These are phyloP conservation scores for Moesziomyces sp. DNA, from an alignment of 1,284 basidiomycete species.

Conservation along the genomic window DNA sequence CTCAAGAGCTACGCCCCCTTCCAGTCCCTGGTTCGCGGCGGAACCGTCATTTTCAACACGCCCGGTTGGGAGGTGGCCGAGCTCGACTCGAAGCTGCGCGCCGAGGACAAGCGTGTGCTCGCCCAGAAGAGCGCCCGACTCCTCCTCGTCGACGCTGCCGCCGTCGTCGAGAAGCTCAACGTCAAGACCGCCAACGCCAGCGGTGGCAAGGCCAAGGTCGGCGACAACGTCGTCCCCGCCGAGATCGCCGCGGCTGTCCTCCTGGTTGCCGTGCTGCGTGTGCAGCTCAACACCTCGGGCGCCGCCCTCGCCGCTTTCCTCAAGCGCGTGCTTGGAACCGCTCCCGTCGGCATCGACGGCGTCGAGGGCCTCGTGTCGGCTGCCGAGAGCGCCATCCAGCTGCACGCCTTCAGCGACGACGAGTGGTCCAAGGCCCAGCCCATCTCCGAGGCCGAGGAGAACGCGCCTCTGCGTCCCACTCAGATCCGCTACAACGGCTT, in stretches of 20 bases:
- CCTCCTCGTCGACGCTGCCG: conserved; percentile 56
- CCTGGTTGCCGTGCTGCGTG: conserved; percentile 51
- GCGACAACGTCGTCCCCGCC: conserved; percentile 46
- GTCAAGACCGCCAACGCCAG: conserved; percentile 49
- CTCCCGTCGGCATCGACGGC: conserved; percentile 58
- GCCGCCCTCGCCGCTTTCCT: conserved; percentile 47
- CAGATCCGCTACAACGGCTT: conserved; percentile 63
- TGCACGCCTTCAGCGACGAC: conserved; percentile 46
- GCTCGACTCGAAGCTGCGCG: conserved; percentile 58
- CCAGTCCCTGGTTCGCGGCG: conserved; percentile 56
- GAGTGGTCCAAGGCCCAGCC: conserved; percentile 57
- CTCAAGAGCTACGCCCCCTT: conserved; percentile 61
- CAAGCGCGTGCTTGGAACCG: conserved; percentile 55
- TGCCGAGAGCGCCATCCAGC: conserved; percentile 47
- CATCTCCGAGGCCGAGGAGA: conserved; percentile 53
- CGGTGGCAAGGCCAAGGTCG: conserved; percentile 57
- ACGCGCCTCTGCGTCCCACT: conserved; percentile 54
- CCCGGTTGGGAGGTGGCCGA: conserved; percentile 62
- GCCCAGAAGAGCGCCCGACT: conserved; percentile 58
- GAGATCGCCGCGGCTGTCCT: conserved; percentile 61
- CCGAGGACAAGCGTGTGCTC: conserved; percentile 60
- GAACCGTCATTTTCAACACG: conserved; percentile 62
- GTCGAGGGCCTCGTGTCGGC: conserved; percentile 57
- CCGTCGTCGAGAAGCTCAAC: conserved; percentile 58
- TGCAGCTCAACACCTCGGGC: conserved; percentile 49